Percentiles rank a stretch among this genome's conserved stretches.
Conservation (phyloP, 2,329 filamentous ascomycete genomes). For the Ceratocystis lukuohia region DNA sequence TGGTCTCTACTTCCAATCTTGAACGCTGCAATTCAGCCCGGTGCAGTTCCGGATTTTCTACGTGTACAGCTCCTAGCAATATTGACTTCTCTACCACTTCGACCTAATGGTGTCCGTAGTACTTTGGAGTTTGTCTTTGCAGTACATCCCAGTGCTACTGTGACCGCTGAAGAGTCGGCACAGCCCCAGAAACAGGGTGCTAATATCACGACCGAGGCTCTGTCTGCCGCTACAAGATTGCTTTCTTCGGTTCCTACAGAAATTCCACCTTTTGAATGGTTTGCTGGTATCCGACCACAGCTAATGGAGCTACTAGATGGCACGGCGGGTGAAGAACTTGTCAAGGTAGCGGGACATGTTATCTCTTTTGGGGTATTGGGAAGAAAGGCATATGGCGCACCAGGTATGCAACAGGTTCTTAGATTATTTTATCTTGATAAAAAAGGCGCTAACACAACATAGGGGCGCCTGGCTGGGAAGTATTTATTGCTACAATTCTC, state of each 20-base stretch:
- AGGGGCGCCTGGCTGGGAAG: constrained; percentile 48
- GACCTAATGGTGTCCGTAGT: constrained; percentile 49
- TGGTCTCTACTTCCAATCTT: constrained; percentile 47
- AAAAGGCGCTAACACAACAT: background rate
- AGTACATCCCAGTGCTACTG: constrained; percentile 44
- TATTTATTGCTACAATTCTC: constrained; percentile 47
- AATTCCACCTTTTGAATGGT: constrained; percentile 45
- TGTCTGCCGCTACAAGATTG: constrained; percentile 48
- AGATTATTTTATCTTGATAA: background rate
- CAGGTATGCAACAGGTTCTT: constrained; percentile 30
- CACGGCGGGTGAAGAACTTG: constrained; percentile 41
- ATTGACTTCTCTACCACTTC: constrained; percentile 47
- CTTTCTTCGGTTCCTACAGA: constrained; percentile 45
- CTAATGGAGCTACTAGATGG: constrained; percentile 50
- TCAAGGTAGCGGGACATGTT: constrained; percentile 46
- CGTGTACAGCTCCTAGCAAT: constrained; percentile 41
- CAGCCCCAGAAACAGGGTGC: constrained; percentile 43
- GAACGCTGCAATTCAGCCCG: constrained; percentile 50
- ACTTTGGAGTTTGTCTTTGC: constrained; percentile 60
- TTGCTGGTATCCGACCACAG: constrained; percentile 46
- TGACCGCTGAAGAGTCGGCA: constrained; percentile 30
- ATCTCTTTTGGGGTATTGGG: constrained; percentile 56
- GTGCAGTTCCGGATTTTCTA: constrained; percentile 46
- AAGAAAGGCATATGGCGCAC: constrained; percentile 48
- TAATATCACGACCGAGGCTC: constrained; percentile 53